Conservation (phyloP, 1,284 basidiomycete genomes). For the Ganoderma lingzhi region DNA sequence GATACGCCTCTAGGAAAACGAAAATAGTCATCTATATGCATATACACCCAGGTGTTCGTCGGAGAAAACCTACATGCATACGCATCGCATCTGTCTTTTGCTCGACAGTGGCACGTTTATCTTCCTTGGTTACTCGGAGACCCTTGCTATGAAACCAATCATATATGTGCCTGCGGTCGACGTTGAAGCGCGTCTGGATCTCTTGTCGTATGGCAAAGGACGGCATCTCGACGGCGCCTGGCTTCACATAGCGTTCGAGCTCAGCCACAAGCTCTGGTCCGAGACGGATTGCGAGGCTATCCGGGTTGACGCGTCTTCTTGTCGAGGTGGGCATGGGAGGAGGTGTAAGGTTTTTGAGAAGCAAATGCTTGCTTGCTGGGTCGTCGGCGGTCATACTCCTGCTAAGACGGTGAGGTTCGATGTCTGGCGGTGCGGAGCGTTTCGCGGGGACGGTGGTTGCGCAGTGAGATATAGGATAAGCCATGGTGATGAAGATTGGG, state of each 20-base stretch:
- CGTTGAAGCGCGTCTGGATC: conserved; percentile 70
- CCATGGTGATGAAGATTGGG: conserved; percentile 14
- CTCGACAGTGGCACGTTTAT: conserved; percentile 51
- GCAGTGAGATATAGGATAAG: conserved; percentile 16
- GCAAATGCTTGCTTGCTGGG: conserved; percentile 20
- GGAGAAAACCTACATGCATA: conserved; percentile 28
- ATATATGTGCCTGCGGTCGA: conserved; percentile 77
- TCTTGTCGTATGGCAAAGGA: conserved; percentile 71
- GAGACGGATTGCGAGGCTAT: conserved; percentile 67
- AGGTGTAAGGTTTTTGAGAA: conserved; percentile 18
- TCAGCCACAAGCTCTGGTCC: conserved; percentile 71
- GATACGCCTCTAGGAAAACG: conserved; percentile 22
- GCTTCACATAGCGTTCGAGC: conserved; percentile 68
- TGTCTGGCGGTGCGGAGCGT: conserved; percentile 21
- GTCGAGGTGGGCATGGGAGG: conserved; percentile 20
- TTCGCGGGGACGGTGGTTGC: conserved; percentile 30
- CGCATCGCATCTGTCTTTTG: conserved; percentile 32
- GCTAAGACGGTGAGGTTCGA: conserved; percentile 23
- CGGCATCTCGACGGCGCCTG: conserved; percentile 77
- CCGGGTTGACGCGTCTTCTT: conserved; percentile 47
- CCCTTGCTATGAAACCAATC: conserved; percentile 77
- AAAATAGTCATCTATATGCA: conserved; percentile 11
- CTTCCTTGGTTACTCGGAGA: conserved; percentile 72
- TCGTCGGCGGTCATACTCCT: conserved; percentile 30
- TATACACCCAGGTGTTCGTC: conserved; percentile 17